phyloP scores from a whole-genome alignment of 495 filamentous ascomycete species.

The Beverwykella pulmonaria region DNA sequence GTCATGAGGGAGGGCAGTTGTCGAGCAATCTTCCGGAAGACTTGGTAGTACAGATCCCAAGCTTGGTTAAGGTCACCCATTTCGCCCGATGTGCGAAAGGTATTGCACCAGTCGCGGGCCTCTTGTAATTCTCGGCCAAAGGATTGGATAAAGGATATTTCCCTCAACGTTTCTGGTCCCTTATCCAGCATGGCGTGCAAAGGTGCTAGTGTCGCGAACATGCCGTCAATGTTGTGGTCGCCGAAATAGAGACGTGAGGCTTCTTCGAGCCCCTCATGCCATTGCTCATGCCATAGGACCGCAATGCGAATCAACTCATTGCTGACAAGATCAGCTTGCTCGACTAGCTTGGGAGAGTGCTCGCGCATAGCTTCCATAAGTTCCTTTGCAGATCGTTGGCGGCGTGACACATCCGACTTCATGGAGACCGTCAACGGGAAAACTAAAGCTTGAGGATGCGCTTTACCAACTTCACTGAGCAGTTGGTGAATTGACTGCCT shows the following conservation, averaged over 20 bases:
- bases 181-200: constrained; percentile 88
- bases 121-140: constrained; percentile 95
- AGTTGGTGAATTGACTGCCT: constrained; percentile 88
- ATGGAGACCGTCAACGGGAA: constrained; percentile 98
- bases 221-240: constrained; percentile 93
- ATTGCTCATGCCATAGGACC: constrained; percentile 96
- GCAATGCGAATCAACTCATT: constrained; percentile 94
- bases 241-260: constrained; percentile 88
- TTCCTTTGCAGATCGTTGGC: constrained; percentile 79
- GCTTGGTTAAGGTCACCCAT: constrained; percentile 94
- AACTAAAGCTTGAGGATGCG: constrained; percentile 97
- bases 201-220: constrained; percentile 88
- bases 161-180: constrained; percentile 87
- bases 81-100: constrained; percentile 84
- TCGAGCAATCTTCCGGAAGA: constrained; percentile 91
- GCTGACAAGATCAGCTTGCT: constrained; percentile 92
- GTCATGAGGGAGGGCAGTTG: constrained; percentile 89
- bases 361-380: constrained; percentile 99
- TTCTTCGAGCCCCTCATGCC: constrained; percentile 99
- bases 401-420: constrained; percentile 81
- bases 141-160: constrained; percentile 96
- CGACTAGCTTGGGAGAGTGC: constrained; percentile 89
- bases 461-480: constrained; percentile 85
- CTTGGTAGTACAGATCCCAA: constrained; percentile 98
- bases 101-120: constrained; percentile 89